Conservation (phyloP, 108 stramenopile genomes). For the Discostella pseudostelligera region DNA sequence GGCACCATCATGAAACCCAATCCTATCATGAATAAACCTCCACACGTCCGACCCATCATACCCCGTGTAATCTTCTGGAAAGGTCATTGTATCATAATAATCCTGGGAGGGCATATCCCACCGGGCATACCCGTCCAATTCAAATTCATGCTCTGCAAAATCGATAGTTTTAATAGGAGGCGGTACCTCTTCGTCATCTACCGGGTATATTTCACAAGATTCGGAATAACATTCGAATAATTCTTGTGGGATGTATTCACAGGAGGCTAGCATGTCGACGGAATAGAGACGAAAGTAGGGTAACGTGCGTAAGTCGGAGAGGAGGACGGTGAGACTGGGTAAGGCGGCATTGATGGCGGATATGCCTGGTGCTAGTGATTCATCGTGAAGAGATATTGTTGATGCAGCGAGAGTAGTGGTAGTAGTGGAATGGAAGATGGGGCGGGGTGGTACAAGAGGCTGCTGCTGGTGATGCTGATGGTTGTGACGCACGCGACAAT, state of each 20-base stretch:
- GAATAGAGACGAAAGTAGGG: slow-evolving; percentile 79
- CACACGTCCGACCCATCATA: slow-evolving; percentile 86
- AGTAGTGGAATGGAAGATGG: neutral
- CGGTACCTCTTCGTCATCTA: slow-evolving; percentile 84
- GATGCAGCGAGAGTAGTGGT: slow-evolving; percentile 8
- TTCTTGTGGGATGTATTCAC: slow-evolving; percentile 90
- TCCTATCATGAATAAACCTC: slow-evolving; percentile 80
- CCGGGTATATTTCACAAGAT: slow-evolving; percentile 89
- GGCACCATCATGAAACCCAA: slow-evolving; percentile 56
- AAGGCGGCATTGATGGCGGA: slow-evolving; percentile 62
- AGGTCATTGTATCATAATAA: slow-evolving; percentile 80
- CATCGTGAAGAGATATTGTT: slow-evolving; percentile 39
- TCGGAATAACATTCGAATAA: slow-evolving; percentile 85
- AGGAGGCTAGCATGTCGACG: slow-evolving; percentile 85
- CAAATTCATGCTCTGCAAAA: slow-evolving; percentile 62
- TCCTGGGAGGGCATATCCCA: slow-evolving; percentile 92
- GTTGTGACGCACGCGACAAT: no score
- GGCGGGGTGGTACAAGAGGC: neutral
- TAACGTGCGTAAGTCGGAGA: slow-evolving; percentile 49
- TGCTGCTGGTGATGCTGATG: no score
- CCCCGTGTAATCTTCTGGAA: slow-evolving; percentile 85
- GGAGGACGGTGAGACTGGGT: slow-evolving; percentile 42
- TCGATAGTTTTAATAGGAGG: slow-evolving; percentile 47
- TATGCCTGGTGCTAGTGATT: slow-evolving; percentile 63
- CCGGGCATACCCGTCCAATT: slow-evolving; percentile 86